Percentiles rank a stretch among this genome's conserved stretches.
phyloP scores from a whole-genome alignment of 805 yeast species.

The Candida quercuum region DNA sequence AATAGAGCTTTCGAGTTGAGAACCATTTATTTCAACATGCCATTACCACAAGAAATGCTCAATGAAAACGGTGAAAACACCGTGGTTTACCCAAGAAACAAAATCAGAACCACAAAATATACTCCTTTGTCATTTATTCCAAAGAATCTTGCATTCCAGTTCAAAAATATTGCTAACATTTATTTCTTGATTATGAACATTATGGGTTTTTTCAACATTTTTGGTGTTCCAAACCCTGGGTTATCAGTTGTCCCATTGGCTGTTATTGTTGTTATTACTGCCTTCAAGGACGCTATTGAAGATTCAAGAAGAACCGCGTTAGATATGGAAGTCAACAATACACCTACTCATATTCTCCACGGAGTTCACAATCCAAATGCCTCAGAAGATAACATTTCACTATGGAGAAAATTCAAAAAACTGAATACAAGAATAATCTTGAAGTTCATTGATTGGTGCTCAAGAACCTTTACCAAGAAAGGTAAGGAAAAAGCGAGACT shows the following conservation, averaged over 20 bases:
- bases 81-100: conserved; percentile 73
- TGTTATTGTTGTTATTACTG: conserved; percentile 71
- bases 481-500: conserved; percentile 16
- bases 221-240: conserved; percentile 78
- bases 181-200: conserved; percentile 79
- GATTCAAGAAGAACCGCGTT: conserved; percentile 69
- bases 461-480: conserved; percentile 21
- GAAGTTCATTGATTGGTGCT: conserved; percentile 12
- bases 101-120: conserved; percentile 91
- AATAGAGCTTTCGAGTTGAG: conserved; percentile 39
- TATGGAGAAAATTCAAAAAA: conserved; percentile 29
- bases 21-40: conserved; percentile 52
- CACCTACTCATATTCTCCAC: conserved; percentile 55
- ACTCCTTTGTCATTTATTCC: conserved; percentile 89
- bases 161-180: conserved; percentile 83
- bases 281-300: conserved; percentile 74
- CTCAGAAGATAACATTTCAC: conserved; percentile 50
- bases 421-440: conserved; percentile 2
- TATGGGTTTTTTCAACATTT: conserved; percentile 69
- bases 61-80: conserved; percentile 59
- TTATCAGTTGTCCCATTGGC: conserved; percentile 73
- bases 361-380: conserved; percentile 55
- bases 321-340: conserved; percentile 73
- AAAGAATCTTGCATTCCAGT: conserved; percentile 74
- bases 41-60: conserved; percentile 51